Conservation (phyloP, 2,329 filamentous ascomycete genomes). For the Dothidotthia symphoricarpi region DNA sequence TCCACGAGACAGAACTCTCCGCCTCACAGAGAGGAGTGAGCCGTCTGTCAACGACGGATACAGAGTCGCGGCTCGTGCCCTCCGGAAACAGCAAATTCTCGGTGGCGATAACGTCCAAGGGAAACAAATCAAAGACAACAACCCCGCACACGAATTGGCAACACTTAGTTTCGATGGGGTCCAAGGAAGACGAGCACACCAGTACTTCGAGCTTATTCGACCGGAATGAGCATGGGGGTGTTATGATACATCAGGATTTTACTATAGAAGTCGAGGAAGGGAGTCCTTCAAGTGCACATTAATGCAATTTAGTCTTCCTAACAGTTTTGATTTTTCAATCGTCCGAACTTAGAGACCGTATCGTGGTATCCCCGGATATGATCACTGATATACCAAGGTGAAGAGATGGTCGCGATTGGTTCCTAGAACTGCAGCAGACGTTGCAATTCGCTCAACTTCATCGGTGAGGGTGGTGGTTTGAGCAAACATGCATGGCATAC, state of each 20-base stretch:
- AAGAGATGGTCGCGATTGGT: too few relatives aligned
- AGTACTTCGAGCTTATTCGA: slow-evolving; percentile 23
- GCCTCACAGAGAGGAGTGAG: slow-evolving; percentile 1
- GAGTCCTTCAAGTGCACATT: too few relatives aligned
- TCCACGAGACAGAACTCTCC: slow-evolving; percentile 16
- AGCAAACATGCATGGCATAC: too few relatives aligned
- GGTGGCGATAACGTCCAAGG: slow-evolving; percentile 13
- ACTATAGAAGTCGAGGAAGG: slow-evolving; percentile 16
- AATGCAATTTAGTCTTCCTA: too few relatives aligned
- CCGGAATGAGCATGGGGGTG: slow-evolving; percentile 9
- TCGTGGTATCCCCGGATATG: too few relatives aligned
- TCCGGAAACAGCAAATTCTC: slow-evolving; percentile 11
- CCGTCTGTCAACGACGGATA: slow-evolving; percentile 2
- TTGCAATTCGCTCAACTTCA: too few relatives aligned
- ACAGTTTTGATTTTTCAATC: too few relatives aligned
- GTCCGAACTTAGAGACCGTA: too few relatives aligned
- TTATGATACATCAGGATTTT: slow-evolving; percentile 19
- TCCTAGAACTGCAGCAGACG: too few relatives aligned
- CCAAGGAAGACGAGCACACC: slow-evolving; percentile 16
- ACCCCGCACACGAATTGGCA: slow-evolving; percentile 10
- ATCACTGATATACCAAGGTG: too few relatives aligned
- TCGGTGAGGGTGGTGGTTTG: too few relatives aligned
- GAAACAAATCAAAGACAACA: slow-evolving; percentile 6
- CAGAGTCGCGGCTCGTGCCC: slow-evolving; percentile 13
- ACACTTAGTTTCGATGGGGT: slow-evolving; percentile 11